A percentile compares a stretch with the other conserved stretches of the same genome.
Evolutionary conservation across 768 basidiomycete species (phyloP).

Genomic region (Lenzites betulinus): DNA sequence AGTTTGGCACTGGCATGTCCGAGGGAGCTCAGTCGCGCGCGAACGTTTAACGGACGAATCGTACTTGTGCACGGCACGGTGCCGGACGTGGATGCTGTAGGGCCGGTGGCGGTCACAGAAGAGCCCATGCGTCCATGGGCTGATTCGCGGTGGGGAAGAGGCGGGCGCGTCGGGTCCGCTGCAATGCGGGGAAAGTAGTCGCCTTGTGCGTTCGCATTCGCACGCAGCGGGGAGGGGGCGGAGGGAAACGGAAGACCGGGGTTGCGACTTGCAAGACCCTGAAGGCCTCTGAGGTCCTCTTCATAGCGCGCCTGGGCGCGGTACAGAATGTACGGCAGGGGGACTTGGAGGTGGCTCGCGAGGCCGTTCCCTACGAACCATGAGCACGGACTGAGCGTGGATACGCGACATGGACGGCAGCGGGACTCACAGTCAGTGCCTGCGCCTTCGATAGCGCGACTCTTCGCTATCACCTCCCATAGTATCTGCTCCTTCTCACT

Average conservation of each 20-base stretch:
- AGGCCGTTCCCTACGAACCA: constrained; percentile 71
- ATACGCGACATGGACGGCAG: not conserved
- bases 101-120: constrained; percentile 1
- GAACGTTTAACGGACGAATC: constrained; percentile 59
- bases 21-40: constrained; percentile 71
- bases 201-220: constrained; percentile 16
- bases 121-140: constrained; percentile 6
- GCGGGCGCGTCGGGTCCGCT: constrained; percentile 11
- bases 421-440: constrained; percentile 74
- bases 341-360: constrained; percentile 76
- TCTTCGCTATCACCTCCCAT: constrained; percentile 85
- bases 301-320: constrained; percentile 83
- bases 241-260: constrained; percentile 45
- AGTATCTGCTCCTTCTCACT: constrained; percentile 80
- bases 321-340: constrained; percentile 82
- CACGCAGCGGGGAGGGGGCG: constrained; percentile 14
- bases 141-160: constrained; percentile 10
- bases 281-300: constrained; percentile 78
- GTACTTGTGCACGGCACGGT: constrained; percentile 20
- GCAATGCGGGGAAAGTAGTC: constrained; percentile 28
- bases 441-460: constrained; percentile 68
- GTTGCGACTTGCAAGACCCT: constrained; percentile 57
- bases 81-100: constrained; percentile 1
- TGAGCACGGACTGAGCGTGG: not conserved
- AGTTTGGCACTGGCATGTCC: constrained; percentile 46